Evolutionary conservation across 164 flowering plant species (phyloP), one percentile per base, ranked within the genome.

Genomic region (Magnolia kwangsiensis): DNA sequence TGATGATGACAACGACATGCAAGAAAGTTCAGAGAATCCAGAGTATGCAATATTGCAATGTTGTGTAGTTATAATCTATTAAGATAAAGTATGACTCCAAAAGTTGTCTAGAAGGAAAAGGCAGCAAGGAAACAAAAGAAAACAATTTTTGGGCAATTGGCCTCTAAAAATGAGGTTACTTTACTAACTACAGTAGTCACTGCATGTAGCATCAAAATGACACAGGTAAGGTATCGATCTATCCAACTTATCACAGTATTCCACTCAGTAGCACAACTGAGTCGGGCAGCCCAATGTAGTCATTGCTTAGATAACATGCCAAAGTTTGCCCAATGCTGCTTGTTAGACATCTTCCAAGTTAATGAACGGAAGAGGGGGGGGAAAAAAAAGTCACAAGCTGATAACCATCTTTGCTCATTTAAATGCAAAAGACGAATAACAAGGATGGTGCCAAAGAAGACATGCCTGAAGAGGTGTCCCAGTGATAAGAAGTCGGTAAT

Each of bases 391-490:
- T 27, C 29, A 27, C 29, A 27, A 27, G 29, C 29, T 27, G 50
- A 67, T 23, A 65, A 65, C 19, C 50, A 67, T 67, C 13, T 51
- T 51, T 51, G 59, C 13, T 51, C 10, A 51, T 14, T 8, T 8
- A 51, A 51, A 67, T 67, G 49, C 27, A 16, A 67, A 29, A 24
- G 19, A 27, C 4, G 19, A 67, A 29, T 18, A 37, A 13, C 68
- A 67, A 67, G 23, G 31, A 72, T 21, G 64, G 63, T 58, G 13
- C 55, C 14, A 4, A 72, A 71, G 63, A 64, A 20, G 21, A 71
- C 8, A 63, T 87, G 94, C 99, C 98, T 96, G 99, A 84, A 96
- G 98, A 2, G 99, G 99, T 29, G 99, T 96, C 18, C 99, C 99
- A 0, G 99, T 94, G 29, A 96, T 96, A 71, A 96, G 93, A 78